A percentile compares a stretch with the other conserved stretches of the same genome.
Evolutionary conservation across 78 protist species (phyloP).

Genomic region (slime mould (Dictyostelium discoideum)): dicty_2.7 NC_007089.4:1175001-1175500

Average conservation of each 20-base stretch:
- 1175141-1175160: constrained; percentile 68
- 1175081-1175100: constrained; percentile 65
- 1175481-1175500: constrained; percentile 31
- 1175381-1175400: constrained; percentile 35
- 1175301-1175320: neutral
- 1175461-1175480: constrained; percentile 50
- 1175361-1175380: constrained; percentile 47
- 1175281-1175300: neutral
- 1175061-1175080: constrained; percentile 71
- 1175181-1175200: neutral
- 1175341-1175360: constrained; percentile 68
- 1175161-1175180: neutral
- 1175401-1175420: neutral
- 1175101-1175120: constrained; percentile 70
- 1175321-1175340: constrained; percentile 66
- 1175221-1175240: constrained; percentile 50
- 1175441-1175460: constrained; percentile 50
- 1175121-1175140: constrained; percentile 40
- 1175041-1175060: constrained; percentile 70
- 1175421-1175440: constrained; percentile 58
- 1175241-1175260: constrained; percentile 75
- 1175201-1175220: constrained; percentile 14
- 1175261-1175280: constrained; percentile 23
- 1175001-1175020: constrained; percentile 76
- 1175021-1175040: constrained; percentile 80